Conservation (phyloP, 140 eudicot genomes). For the Flaveria floridana region DNA sequence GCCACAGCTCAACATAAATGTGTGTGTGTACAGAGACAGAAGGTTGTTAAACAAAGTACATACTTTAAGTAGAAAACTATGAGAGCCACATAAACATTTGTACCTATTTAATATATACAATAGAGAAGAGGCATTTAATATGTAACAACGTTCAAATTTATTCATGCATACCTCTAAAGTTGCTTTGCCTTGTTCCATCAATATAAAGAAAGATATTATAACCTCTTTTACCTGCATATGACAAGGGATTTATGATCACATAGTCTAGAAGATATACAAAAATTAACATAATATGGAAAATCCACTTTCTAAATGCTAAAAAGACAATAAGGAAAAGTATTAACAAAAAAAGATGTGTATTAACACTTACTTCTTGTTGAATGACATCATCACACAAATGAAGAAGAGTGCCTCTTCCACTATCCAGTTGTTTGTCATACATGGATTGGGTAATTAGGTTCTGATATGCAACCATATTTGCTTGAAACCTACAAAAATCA, state of each 20-base stretch:
- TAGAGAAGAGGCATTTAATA: neutral
- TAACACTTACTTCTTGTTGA: conserved; percentile 81
- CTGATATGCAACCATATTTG: conserved; percentile 84
- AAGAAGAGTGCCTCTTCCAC: conserved; percentile 99
- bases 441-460: conserved; percentile 90
- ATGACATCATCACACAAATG: conserved; percentile 97
- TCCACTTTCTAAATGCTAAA: neutral
- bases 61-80: too few species aligned
- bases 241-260: neutral
- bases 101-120: neutral
- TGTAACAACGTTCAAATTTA: neutral
- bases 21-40: too few species aligned
- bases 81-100: too few species aligned
- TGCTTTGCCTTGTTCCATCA: conserved; percentile 97
- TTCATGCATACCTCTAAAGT: conserved; percentile 61
- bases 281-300: neutral
- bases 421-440: conserved; percentile 97
- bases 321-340: neutral
- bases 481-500: conserved; percentile 67
- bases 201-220: conserved; percentile 70
- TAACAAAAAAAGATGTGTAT: neutral
- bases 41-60: too few species aligned
- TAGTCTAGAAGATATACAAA: conserved; percentile 10
- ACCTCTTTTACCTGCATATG: conserved; percentile 88
- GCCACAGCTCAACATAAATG: neutral